These are phyloP conservation scores for Ophiocordyceps sinensis DNA, from an alignment of 2,329 filamentous ascomycete species.

Conservation along the genomic window DNA sequence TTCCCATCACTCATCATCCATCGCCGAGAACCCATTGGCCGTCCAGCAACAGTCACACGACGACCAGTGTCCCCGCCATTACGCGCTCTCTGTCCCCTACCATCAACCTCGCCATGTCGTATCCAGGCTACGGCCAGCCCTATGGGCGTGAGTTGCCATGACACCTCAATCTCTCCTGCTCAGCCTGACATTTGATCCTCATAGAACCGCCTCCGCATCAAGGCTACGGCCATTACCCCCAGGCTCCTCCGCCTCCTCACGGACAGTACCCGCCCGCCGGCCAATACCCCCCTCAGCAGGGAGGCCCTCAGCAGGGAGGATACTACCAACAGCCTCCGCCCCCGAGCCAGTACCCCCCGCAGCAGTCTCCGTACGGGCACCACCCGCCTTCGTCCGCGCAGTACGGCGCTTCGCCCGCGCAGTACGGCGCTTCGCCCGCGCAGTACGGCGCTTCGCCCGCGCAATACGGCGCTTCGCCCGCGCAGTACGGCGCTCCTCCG, in stretches of 20 bases:
- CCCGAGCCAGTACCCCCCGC: conserved; percentile 11
- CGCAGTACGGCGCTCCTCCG: conserved; percentile 27
- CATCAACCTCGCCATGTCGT: conserved; percentile 15
- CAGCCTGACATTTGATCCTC: conserved; percentile 5
- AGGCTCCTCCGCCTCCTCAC: conserved; percentile 11
- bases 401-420: too few species aligned
- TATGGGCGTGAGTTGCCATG: conserved; percentile 20
- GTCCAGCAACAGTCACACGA: too few species aligned
- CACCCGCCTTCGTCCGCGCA: too few species aligned
- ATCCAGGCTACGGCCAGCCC: conserved; percentile 15
- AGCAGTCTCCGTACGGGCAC: conserved; percentile 11
- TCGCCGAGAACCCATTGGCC: too few species aligned
- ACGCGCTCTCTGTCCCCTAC: too few species aligned
- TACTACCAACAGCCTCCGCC: conserved; percentile 14
- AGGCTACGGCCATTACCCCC: conserved; percentile 21
- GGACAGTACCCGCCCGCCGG: conserved; percentile 13
- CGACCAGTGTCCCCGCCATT: too few species aligned
- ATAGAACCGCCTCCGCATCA: conserved; percentile 20
- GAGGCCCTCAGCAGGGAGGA: too few species aligned
- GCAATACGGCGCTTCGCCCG: too few species aligned
- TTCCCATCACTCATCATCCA: too few species aligned
- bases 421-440: too few species aligned
- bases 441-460: too few species aligned
- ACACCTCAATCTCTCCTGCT: neutral
- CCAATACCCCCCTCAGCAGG: conserved; percentile 17